Conservation (phyloP, 192 early-diverging fungal species). For the Gryganskiella cystojenkinii region DNA sequence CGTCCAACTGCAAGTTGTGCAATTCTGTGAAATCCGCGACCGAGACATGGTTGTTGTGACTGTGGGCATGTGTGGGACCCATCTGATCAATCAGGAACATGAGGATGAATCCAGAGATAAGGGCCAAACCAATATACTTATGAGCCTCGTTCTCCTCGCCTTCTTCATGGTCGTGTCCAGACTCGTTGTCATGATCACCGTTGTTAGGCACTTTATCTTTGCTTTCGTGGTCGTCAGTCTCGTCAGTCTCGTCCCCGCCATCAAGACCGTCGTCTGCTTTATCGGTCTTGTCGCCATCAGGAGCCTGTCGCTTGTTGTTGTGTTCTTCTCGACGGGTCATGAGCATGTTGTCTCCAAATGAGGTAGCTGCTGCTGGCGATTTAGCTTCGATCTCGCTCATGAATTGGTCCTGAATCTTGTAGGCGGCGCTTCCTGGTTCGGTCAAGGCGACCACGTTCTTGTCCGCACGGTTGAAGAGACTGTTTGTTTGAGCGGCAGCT, state of each 20-base stretch:
- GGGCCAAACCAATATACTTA: slow-evolving; percentile 80
- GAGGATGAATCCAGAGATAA: slow-evolving; percentile 84
- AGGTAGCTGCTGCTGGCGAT: neutral
- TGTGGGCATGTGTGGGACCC: slow-evolving; percentile 57
- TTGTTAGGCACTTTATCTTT: slow-evolving; percentile 10
- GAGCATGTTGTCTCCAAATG: slow-evolving; percentile 40
- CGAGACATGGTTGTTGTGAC: slow-evolving; percentile 37
- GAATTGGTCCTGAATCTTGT: slow-evolving; percentile 22
- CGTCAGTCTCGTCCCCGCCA: neutral
- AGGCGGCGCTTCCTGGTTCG: slow-evolving; percentile 6
- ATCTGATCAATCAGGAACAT: slow-evolving; percentile 93
- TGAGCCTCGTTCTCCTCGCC: slow-evolving; percentile 51
- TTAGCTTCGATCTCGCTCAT: neutral
- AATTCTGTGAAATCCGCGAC: slow-evolving; percentile 35
- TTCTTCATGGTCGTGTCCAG: slow-evolving; percentile 5
- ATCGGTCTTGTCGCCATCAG: neutral
- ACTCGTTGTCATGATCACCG: neutral
- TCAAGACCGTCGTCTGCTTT: neutral
- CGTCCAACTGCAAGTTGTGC: slow-evolving; percentile 36
- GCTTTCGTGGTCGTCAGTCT: neutral
- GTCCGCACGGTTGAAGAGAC: slow-evolving; percentile 14
- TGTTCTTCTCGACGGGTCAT: slow-evolving; percentile 20
- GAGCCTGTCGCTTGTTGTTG: slow-evolving; percentile 13
- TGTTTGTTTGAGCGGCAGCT: neutral
- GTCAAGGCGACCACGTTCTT: slow-evolving; percentile 17